Conservation (phyloP, 805 yeast genomes). For the Sungouiozyma intestinalis region DNA sequence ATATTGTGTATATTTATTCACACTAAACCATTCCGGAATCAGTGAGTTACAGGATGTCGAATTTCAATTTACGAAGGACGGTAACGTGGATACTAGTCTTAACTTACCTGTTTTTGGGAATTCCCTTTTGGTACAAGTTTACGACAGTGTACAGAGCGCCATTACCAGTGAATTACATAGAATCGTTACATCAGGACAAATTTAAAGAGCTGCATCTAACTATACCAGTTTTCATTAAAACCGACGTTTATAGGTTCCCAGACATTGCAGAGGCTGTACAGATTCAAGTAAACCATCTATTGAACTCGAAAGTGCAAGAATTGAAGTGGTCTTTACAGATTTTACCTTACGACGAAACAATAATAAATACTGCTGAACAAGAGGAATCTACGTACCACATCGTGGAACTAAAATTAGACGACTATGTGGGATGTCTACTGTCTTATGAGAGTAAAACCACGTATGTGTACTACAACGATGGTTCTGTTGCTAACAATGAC, state of each 20-base stretch:
- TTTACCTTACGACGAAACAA: constrained; percentile 14
- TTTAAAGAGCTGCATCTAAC: constrained; percentile 34
- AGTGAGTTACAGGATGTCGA: background rate
- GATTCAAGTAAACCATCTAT: constrained; percentile 34
- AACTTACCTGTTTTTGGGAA: constrained; percentile 29
- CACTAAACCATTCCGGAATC: background rate
- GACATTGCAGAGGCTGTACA: constrained; percentile 53
- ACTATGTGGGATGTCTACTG: constrained; percentile 35
- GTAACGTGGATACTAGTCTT: constrained; percentile 16
- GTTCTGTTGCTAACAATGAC: constrained; percentile 43
- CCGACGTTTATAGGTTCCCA: constrained; percentile 45
- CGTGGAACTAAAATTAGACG: constrained; percentile 32
- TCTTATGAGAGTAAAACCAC: constrained; percentile 34
- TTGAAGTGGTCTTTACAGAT: constrained; percentile 30
- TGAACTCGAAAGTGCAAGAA: constrained; percentile 17
- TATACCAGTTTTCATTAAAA: constrained; percentile 35
- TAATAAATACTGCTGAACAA: constrained; percentile 6
- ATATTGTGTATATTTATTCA: background rate
- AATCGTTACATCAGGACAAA: constrained; percentile 29
- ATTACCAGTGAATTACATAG: constrained; percentile 30
- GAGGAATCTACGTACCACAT: constrained; percentile 19
- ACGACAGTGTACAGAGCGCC: constrained; percentile 35
- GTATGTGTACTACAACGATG: constrained; percentile 23
- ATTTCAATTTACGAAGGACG: constrained; percentile 11
- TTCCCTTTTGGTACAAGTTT: constrained; percentile 34